Percentiles rank a stretch among this genome's conserved stretches.
Evolutionary conservation across 257 asterid genomes (phyloP).

Genomic region (Nicotiana noctiflora): DNA sequence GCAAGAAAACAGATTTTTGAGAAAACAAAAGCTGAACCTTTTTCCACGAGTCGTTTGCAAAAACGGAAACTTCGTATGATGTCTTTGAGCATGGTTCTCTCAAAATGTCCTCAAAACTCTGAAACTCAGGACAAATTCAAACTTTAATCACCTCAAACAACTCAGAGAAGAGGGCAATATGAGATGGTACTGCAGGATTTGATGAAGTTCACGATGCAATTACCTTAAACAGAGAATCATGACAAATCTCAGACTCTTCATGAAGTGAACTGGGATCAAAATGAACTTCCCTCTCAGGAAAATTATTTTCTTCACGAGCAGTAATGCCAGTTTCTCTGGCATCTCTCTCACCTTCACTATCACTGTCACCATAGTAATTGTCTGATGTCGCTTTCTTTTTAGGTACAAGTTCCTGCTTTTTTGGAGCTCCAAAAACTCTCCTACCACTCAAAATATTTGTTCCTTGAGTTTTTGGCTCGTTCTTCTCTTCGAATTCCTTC

Average conservation of each 20-base stretch:
- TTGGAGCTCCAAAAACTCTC: slow-evolving; percentile 67
- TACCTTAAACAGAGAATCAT: slow-evolving; percentile 72
- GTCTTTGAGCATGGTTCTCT: slow-evolving; percentile 59
- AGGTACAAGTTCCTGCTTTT: slow-evolving; percentile 35
- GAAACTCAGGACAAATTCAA: slow-evolving; percentile 10
- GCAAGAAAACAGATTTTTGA: too few relatives aligned
- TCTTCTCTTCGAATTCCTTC: slow-evolving; percentile 47
- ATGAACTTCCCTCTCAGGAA: slow-evolving; percentile 33
- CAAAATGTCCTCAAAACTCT: slow-evolving; percentile 52
- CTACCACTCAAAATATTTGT: slow-evolving; percentile 50
- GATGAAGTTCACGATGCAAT: not conserved
- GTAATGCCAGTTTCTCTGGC: slow-evolving; percentile 26
- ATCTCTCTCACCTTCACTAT: slow-evolving; percentile 55
- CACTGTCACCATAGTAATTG: slow-evolving; percentile 63
- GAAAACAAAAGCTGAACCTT: too few relatives aligned
- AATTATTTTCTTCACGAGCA: slow-evolving; percentile 15
- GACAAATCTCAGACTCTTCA: slow-evolving; percentile 50
- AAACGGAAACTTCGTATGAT: too few relatives aligned
- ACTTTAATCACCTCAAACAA: not conserved
- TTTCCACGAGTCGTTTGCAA: too few relatives aligned
- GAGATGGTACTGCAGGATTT: not conserved
- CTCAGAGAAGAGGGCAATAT: not conserved
- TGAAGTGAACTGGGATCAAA: slow-evolving; percentile 60
- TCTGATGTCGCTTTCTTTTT: slow-evolving; percentile 37
- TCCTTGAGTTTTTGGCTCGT: slow-evolving; percentile 23